These are phyloP conservation scores for Halophytophthora polymorphica DNA, from an alignment of 352 stramenopile genomes.

Conservation along the genomic window DNA sequence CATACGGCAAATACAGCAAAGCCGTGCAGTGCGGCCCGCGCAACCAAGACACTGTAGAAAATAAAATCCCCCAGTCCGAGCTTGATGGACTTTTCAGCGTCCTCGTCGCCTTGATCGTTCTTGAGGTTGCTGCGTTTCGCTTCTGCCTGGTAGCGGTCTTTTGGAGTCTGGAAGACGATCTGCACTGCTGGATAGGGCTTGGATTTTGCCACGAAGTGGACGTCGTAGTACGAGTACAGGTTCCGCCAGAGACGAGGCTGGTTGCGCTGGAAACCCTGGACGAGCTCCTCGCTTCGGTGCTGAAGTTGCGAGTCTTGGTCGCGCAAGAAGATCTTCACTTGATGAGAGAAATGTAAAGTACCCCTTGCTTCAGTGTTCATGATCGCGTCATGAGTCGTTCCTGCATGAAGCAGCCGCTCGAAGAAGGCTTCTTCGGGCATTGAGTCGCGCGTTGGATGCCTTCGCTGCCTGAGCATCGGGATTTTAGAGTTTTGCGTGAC, in stretches of 20 bases:
- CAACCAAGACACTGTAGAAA: slow-evolving; percentile 97
- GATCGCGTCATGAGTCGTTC: background rate
- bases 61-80: slow-evolving; percentile 96
- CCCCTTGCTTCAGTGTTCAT: slow-evolving; percentile 4
- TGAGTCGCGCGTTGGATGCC: slow-evolving; percentile 13
- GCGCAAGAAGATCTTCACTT: slow-evolving; percentile 41
- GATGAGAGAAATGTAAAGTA: slow-evolving; percentile 21
- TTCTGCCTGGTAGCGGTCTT: slow-evolving; percentile 17
- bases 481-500: slow-evolving; percentile 3
- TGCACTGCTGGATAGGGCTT: slow-evolving; percentile 34
- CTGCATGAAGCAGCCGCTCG: slow-evolving; percentile 11
- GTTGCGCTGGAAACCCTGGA: slow-evolving; percentile 24
- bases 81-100: slow-evolving; percentile 71
- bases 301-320: slow-evolving; percentile 37
- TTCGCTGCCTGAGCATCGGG: slow-evolving; percentile 2
- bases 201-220: slow-evolving; percentile 24
- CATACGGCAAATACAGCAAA: slow-evolving; percentile 91
- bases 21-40: slow-evolving; percentile 90
- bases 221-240: slow-evolving; percentile 44
- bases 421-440: slow-evolving; percentile 24
- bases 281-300: slow-evolving; percentile 25
- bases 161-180: slow-evolving; percentile 24
- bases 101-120: slow-evolving; percentile 26
- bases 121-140: slow-evolving; percentile 22
- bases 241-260: slow-evolving; percentile 42